Evolutionary conservation across 1,139 yeast genomes (phyloP).

Genomic region (Pichia sp.): DNA sequence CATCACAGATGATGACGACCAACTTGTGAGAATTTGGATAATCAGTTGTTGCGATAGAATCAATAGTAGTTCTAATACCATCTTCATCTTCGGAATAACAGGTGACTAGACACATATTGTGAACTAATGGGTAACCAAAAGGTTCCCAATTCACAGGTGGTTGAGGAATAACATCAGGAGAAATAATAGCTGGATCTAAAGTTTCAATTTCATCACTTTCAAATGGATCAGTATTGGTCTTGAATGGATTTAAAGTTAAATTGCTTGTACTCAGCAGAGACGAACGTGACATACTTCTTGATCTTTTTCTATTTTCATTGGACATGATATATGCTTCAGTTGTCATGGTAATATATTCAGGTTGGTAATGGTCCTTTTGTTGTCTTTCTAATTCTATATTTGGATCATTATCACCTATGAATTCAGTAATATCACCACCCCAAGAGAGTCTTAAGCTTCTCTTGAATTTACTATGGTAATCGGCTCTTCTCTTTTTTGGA

Average conservation of each 20-base stretch:
- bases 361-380: constrained; percentile 36
- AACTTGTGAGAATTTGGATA: constrained; percentile 94
- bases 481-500: constrained; percentile 50
- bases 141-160: constrained; percentile 92
- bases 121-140: constrained; percentile 83
- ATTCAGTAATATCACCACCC: constrained; percentile 43
- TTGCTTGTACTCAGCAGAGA: constrained; percentile 16
- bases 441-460: constrained; percentile 40
- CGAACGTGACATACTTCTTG: constrained; percentile 16
- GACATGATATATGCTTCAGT: constrained; percentile 47
- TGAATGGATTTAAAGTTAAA: constrained; percentile 21
- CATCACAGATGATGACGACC: constrained; percentile 85
- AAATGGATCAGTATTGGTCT: constrained; percentile 38
- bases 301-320: constrained; percentile 13
- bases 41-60: constrained; percentile 89
- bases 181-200: constrained; percentile 71
- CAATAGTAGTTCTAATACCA: constrained; percentile 84
- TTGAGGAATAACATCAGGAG: constrained; percentile 73
- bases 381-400: constrained; percentile 25
- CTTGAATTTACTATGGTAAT: constrained; percentile 43
- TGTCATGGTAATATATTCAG: constrained; percentile 54
- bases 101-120: constrained; percentile 79
- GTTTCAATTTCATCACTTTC: constrained; percentile 45
- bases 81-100: constrained; percentile 92
- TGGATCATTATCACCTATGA: constrained; percentile 37